Evolutionary conservation across 148 eudicot species (phyloP), one percentile per base, ranked within the genome.

Genomic region (Silene latifolia): DNA sequence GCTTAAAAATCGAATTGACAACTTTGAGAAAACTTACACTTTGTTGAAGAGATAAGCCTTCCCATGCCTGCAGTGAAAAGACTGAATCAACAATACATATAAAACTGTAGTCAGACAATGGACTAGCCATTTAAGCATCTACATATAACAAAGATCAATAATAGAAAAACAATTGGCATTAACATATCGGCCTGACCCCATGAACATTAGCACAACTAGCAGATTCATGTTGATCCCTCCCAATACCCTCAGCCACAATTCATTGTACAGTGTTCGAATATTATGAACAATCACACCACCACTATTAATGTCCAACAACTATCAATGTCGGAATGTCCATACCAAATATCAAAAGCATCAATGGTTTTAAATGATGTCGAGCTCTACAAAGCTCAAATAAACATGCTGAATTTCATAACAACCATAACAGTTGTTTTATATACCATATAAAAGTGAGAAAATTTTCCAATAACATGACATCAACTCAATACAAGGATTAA

Each of bases 11-110:
- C 20, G 18, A 68, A 29, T 44, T 75, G 42, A 74, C 75, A 72
- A 64, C 72, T 80, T 73, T 72, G 79, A 77, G 86, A 78, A 85
- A 80, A 92, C 98, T 89, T 93, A 93, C 98, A 93, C 96, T 83
- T 87, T 90, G 80, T 78, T 89, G 91, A 93, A 93, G 90, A 93
- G 96, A 81, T 93, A 93, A 80, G 98, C 98, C 82, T 84, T 93
- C 78, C 98, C 98, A 84, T 93, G 89, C 90, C 85, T 90, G 91
- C 80, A 65, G 75, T 87, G 90, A 72, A 93, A 93, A 72, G 90
- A 80, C 98, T 93, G 90, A 73, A 90, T 72, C 77, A 82, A 86
- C 68, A 82, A 80, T 75, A 85, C 42, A 82, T 51, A 73, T 27
- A 85, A 80, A 84, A 63, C 48, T 63, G 29, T 23, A 67, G 82